Evolutionary conservation across 2,329 filamentous ascomycete genomes (phyloP), one percentile per base, ranked within the genome.

Genomic region (Chaetomiaceae sp.): DNA sequence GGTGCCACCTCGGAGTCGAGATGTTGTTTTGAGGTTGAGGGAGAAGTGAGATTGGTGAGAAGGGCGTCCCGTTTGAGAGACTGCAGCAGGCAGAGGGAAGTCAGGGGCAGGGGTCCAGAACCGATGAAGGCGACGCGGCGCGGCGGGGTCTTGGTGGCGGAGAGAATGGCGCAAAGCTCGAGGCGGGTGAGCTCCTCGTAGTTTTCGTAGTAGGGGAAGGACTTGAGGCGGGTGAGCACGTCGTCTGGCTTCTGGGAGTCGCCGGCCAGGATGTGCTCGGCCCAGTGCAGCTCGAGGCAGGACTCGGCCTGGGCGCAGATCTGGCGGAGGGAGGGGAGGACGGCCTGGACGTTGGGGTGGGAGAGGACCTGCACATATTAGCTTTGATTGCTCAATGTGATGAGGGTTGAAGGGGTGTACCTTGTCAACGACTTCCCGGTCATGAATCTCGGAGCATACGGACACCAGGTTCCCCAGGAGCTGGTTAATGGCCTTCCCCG

Each of bases 161-260:
- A 66, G 12, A 64, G 55, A 4, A 79, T 65, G 8, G 72, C 68
- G 22, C 66, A 66, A 22, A 75, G 66, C 61, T 80, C 77, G 36
- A 79, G 67, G 14, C 68, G 69, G 0, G 74, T 72, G 25, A 80
- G 69, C 20, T 76, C 72, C 31, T 73, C 55, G 59, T 80, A 80
- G 63, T 79, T 79, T 8, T 65, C 52, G 60, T 73, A 70, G 63
- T 80, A 80, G 1, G 76, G 75, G 56, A 80, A 80, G 2, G 54
- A 54, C n/a, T 53, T 44, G 4, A 77, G 64, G 4, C 64, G 59
- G 5, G 60, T 44, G 40, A 61, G 53, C 34, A 62, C 57, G 51
- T 59, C 53, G 17, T 61, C 56, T 0, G 39, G 42, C 38, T 15
- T 46, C 29, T 42, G 15, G 23, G 49, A 48, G 1, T 42, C 17